Conservation (phyloP, 768 basidiomycete species). For the Trametes villosa region DNA sequence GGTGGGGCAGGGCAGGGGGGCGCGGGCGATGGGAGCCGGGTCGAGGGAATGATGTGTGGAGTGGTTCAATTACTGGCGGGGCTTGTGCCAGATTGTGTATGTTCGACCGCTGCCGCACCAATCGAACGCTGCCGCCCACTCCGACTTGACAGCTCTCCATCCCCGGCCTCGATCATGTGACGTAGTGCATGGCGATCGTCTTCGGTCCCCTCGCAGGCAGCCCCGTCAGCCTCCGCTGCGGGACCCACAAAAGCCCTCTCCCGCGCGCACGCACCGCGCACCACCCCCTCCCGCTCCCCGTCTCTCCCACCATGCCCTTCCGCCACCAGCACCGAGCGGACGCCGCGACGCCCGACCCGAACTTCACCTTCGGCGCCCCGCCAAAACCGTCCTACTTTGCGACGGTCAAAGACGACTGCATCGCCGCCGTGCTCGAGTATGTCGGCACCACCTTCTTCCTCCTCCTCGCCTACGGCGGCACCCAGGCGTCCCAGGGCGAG, state of each 20-base stretch:
- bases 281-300: neutral
- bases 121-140: neutral
- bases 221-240: slow-evolving; percentile 10
- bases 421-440: slow-evolving; percentile 60
- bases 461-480: slow-evolving; percentile 65
- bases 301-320: neutral
- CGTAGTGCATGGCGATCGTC: slow-evolving; percentile 8
- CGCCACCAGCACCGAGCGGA: neutral
- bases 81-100: neutral
- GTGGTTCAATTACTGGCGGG: neutral
- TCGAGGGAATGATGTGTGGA: neutral
- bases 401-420: slow-evolving; percentile 43
- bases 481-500: slow-evolving; percentile 48
- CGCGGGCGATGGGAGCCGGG: neutral
- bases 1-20: neutral
- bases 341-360: slow-evolving; percentile 7
- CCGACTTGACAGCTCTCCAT: slow-evolving; percentile 13
- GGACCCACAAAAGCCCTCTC: slow-evolving; percentile 2
- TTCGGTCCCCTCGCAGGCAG: neutral
- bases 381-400: slow-evolving; percentile 29
- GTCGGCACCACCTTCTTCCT: slow-evolving; percentile 66
- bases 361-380: slow-evolving; percentile 10
- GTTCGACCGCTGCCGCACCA: neutral
- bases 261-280: neutral
- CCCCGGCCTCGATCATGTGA: slow-evolving; percentile 19